Conservation (phyloP, 176 grass and related monocot genomes). For the Urochloa ruziziensis region DNA sequence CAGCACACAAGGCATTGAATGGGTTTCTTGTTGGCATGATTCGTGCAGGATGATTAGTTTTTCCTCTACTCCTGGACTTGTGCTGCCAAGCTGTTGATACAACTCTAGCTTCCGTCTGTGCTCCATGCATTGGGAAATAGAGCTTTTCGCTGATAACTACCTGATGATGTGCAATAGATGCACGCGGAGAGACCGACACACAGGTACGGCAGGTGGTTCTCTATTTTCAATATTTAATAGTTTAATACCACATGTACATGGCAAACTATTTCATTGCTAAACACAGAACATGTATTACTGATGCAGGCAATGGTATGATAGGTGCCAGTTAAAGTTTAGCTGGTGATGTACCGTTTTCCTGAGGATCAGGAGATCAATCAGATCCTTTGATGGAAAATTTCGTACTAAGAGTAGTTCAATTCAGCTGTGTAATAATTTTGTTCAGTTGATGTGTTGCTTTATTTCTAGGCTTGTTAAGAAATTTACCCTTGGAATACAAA, state of each 20-base stretch:
- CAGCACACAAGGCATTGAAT: slow-evolving; percentile 11
- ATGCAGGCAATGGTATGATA: slow-evolving; percentile 9
- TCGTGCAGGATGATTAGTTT: slow-evolving; percentile 1
- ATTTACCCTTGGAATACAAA: neutral
- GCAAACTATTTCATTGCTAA: neutral
- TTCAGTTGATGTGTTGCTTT: neutral
- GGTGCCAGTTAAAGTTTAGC: slow-evolving; percentile 4
- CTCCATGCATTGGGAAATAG: slow-evolving; percentile 1
- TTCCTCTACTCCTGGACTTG: slow-evolving; percentile 11
- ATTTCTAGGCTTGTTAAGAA: neutral
- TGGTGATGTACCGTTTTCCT: neutral
- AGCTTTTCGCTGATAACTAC: slow-evolving; percentile 7
- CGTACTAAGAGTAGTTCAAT: neutral
- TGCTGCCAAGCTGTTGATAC: slow-evolving; percentile 5
- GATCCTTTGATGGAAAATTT: neutral
- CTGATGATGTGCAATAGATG: neutral
- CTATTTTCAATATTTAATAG: neutral
- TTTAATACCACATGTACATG: neutral
- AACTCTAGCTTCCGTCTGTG: neutral
- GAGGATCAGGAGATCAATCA: neutral
- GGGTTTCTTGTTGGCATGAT: neutral
- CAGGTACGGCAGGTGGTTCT: slow-evolving; percentile 15
- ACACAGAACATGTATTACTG: neutral
- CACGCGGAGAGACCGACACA: neutral
- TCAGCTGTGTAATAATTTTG: neutral